phyloP scores from a whole-genome alignment of 2,329 filamentous ascomycete genomes.

The Colletotrichum melonis region DNA sequence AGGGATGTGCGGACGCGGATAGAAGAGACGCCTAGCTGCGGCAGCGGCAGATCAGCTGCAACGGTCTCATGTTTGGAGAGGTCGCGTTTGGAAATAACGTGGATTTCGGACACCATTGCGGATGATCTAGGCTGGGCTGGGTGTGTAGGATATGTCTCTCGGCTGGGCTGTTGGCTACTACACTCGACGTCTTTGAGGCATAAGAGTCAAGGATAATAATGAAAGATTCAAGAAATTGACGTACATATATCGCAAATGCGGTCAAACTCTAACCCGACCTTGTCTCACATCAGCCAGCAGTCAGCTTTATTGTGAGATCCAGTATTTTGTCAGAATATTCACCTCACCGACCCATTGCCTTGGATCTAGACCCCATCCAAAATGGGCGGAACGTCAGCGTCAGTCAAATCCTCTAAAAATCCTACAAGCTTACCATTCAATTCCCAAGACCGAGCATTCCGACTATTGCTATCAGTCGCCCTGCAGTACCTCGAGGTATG shows the following conservation, averaged over 20 bases:
- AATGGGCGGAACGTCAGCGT: background rate
- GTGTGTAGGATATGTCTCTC: background rate
- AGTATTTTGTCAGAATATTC: background rate
- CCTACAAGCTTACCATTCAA: background rate
- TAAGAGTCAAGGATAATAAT: background rate
- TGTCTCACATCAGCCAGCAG: background rate
- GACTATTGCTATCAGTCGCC: background rate
- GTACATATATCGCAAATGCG: background rate
- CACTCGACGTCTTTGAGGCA: background rate
- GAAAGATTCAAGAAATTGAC: background rate
- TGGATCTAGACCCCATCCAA: background rate
- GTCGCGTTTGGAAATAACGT: constrained; percentile 44
- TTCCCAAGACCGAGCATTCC: background rate
- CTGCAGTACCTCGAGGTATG: background rate
- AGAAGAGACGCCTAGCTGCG: constrained; percentile 40
- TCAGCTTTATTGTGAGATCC: background rate
- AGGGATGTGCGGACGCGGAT: constrained; percentile 44
- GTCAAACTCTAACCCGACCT: background rate
- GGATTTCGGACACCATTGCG: constrained; percentile 37
- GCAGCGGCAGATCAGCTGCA: constrained; percentile 14
- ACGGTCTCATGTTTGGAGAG: constrained; percentile 39
- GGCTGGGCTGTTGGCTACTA: background rate
- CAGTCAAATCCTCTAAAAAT: background rate
- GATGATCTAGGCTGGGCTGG: background rate
- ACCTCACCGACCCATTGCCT: background rate